These are phyloP conservation scores for Aquilaria yunnanensis DNA, from an alignment of 345 rosid species.

Conservation along the genomic window DNA sequence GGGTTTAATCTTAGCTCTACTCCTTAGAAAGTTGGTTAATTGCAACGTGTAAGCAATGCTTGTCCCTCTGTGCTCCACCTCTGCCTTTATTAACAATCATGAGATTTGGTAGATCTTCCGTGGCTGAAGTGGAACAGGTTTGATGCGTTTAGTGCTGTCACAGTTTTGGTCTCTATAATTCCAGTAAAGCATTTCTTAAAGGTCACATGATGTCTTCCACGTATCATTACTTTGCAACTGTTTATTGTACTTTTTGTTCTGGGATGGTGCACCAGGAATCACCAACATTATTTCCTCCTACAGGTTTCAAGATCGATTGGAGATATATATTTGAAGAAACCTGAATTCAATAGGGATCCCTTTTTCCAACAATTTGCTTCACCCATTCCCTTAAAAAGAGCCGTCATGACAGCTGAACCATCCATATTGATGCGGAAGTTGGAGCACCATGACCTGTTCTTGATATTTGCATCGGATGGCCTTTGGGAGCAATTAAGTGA, in stretches of 20 bases:
- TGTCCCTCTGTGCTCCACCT: neutral
- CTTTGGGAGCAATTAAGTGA: conserved; percentile 57
- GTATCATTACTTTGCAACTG: conserved; percentile 2
- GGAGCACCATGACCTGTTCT: conserved; percentile 31
- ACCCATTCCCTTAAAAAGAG: conserved; percentile 28
- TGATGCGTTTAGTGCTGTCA: neutral
- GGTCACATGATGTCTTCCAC: conserved; percentile 6
- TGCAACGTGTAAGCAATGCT: neutral
- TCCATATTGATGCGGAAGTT: conserved; percentile 32
- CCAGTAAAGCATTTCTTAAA: neutral
- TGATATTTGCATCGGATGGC: conserved; percentile 54
- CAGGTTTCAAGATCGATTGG: conserved; percentile 56
- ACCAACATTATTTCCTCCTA: neutral
- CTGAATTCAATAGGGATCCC: conserved; percentile 30
- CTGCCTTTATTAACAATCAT: neutral
- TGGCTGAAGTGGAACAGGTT: conserved; percentile 7
- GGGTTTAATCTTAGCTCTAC: too few relatives aligned
- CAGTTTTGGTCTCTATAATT: neutral
- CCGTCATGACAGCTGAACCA: conserved; percentile 50
- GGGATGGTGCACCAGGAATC: neutral
- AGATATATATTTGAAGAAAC: conserved; percentile 46
- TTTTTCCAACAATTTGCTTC: conserved; percentile 31
- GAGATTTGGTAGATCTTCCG: neutral
- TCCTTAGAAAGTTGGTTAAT: too few relatives aligned
- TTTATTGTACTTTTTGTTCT: neutral